Percentiles rank a stretch among this genome's conserved stretches.
Evolutionary conservation across 192 early-diverging fungal species (phyloP).

Genomic region (Tieghemiomyces parasiticus): DNA sequence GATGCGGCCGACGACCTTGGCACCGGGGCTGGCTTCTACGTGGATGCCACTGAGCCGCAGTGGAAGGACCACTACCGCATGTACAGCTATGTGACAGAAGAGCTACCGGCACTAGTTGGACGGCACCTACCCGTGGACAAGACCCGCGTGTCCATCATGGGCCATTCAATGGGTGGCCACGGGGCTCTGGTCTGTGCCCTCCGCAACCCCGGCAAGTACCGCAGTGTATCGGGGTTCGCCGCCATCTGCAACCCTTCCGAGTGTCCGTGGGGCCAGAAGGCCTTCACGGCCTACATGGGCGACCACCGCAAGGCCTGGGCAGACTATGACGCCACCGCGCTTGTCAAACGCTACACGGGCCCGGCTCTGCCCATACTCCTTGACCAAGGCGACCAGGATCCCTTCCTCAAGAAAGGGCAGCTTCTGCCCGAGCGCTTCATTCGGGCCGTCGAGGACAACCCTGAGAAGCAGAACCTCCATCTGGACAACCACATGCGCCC

Average conservation of each 20-base stretch:
- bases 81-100: constrained; percentile 66
- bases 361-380: constrained; percentile 22
- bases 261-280: constrained; percentile 67
- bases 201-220: constrained; percentile 54
- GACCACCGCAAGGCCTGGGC: constrained; percentile 39
- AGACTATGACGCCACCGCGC: constrained; percentile 57
- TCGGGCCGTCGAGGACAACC: constrained; percentile 20
- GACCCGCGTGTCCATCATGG: constrained; percentile 43
- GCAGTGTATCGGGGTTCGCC: constrained; percentile 62
- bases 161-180: constrained; percentile 79
- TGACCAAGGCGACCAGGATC: constrained; percentile 54
- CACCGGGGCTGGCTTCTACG: constrained; percentile 45
- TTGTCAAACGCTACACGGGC: constrained; percentile 35
- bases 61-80: constrained; percentile 67
- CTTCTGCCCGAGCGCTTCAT: constrained; percentile 46
- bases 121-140: constrained; percentile 41
- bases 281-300: constrained; percentile 64
- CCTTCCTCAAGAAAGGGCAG: constrained; percentile 46
- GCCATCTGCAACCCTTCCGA: constrained; percentile 62
- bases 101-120: constrained; percentile 45
- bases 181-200: constrained; percentile 67
- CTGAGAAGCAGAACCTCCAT: constrained; percentile 20
- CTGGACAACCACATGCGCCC: constrained; percentile 53
- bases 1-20: constrained; percentile 55
- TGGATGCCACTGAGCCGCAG: constrained; percentile 60